phyloP scores from a whole-genome alignment of 129 eudicot species.

The Tagetes patula region DNA sequence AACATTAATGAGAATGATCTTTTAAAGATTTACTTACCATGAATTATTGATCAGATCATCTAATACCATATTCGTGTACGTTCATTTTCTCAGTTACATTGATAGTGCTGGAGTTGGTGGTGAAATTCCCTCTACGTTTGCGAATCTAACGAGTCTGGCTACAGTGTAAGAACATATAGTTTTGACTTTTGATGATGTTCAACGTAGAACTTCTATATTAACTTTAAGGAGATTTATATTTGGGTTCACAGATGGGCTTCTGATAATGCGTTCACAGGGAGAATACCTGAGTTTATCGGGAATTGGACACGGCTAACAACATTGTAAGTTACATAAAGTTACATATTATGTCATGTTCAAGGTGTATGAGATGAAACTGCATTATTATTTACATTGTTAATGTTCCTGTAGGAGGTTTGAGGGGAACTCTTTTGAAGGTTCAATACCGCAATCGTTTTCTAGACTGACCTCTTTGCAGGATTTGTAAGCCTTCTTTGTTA shows the following conservation, averaged over 20 bases:
- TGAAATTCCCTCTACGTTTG: conserved; percentile 60
- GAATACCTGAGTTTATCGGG: conserved; percentile 67
- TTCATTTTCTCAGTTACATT: conserved; percentile 50
- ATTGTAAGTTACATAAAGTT: conserved; percentile 40
- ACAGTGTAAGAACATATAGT: conserved; percentile 53
- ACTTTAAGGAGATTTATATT: not conserved
- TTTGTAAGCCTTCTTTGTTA: conserved; percentile 42
- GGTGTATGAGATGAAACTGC: not conserved
- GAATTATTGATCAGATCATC: not conserved
- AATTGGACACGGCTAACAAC: conserved; percentile 49
- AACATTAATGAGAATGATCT: conserved; percentile 2
- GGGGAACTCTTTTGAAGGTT: conserved; percentile 79
- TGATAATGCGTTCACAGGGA: conserved; percentile 61
- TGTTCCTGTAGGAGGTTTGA: conserved; percentile 59
- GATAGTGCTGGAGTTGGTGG: conserved; percentile 76
- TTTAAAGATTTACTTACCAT: not conserved
- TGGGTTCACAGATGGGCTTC: conserved; percentile 56
- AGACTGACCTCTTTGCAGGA: conserved; percentile 46
- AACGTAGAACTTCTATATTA: not conserved
- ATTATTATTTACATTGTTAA: not conserved
- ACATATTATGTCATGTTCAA: not conserved
- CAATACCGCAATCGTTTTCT: conserved; percentile 65
- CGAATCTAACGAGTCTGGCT: conserved; percentile 42
- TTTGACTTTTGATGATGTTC: not conserved
- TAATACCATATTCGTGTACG: not conserved